Base-by-base conservation (phyloP, 257 asterid species). In the Linderniella brevidens region DNA sequence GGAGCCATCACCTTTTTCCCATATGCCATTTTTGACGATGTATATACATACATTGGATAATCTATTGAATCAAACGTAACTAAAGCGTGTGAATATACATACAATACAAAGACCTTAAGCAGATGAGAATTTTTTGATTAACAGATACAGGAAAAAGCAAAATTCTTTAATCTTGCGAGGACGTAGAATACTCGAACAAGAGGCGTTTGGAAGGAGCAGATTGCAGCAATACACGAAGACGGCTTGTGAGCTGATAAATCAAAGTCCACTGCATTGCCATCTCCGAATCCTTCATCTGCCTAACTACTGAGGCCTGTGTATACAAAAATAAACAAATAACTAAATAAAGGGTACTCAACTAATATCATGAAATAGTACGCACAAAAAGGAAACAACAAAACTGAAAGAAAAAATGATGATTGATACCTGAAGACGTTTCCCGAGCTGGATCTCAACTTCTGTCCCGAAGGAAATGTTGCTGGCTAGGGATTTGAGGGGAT, bases 201-300 rank as follows among this genome's bases (percentile, higher is more conserved):
- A 90, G 93, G 8, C 98, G 96, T 56, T 81, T 90, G 38, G 80
- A 84, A 29, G 98, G 98, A 13, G 94, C 85, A 43, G 98, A 90
- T 39, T 90, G 98, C 35, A 90, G 70, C 46, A 90, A 94, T 48
- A 90, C 79, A 0, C 94, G 77, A 8, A 90, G 71, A 48, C 98
- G 96, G 66, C 96, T 88, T 0, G 96, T 90, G 45, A 90, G 94
- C 64, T 76, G 93, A 70, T 90, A 90, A 75, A 85, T 90, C 69
- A 90, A 69, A 7, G 96, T 90, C 96, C 98, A 90, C 60, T 90
- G 98, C 96, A 84, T 81, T 15, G 96, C 96, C 98, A 81, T 90
- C 79, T 90, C 96, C 13, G 96, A 84, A 65, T 90, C 98, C 74
- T 90, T 85, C 98, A 84, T 90, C 86, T 81, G 98, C 72, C 98